These are phyloP conservation scores for Xylaria sp. DNA, from an alignment of 2,329 filamentous ascomycete species.

Conservation along the genomic window DNA sequence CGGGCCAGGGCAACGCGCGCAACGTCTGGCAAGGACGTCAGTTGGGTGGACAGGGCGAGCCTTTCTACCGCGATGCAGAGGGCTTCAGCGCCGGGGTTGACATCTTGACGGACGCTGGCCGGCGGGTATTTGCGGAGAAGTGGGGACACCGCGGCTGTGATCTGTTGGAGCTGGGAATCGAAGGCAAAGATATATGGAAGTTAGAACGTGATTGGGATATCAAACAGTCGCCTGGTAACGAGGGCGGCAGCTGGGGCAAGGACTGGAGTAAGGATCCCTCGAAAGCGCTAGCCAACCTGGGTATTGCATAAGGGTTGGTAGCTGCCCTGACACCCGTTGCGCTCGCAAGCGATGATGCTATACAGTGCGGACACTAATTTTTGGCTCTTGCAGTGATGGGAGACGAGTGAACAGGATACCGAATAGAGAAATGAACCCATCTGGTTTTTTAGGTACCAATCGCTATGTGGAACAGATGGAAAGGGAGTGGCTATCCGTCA, in stretches of 20 bases:
- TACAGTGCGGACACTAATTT: slow-evolving; percentile 25
- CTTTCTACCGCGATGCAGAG: slow-evolving; percentile 55
- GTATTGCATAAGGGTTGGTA: slow-evolving; percentile 32
- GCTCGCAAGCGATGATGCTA: slow-evolving; percentile 15
- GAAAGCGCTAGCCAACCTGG: slow-evolving; percentile 30
- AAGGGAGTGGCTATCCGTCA: not conserved
- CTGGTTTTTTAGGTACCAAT: slow-evolving; percentile 17
- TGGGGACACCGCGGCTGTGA: slow-evolving; percentile 57
- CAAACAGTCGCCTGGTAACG: slow-evolving; percentile 40
- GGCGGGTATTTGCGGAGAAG: slow-evolving; percentile 53
- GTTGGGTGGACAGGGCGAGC: slow-evolving; percentile 56
- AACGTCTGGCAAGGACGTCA: slow-evolving; percentile 58
- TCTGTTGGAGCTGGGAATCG: slow-evolving; percentile 48
- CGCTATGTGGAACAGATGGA: slow-evolving; percentile 19
- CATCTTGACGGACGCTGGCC: slow-evolving; percentile 51
- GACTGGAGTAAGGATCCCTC: slow-evolving; percentile 47
- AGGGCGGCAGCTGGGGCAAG: slow-evolving; percentile 50
- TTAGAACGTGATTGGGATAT: slow-evolving; percentile 54
- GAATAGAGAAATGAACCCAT: slow-evolving; percentile 23
- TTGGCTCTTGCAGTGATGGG: slow-evolving; percentile 34
- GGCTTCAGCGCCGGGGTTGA: slow-evolving; percentile 52
- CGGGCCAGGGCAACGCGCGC: slow-evolving; percentile 42
- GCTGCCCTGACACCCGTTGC: slow-evolving; percentile 16
- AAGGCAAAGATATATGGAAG: slow-evolving; percentile 52
- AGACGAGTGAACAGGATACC: slow-evolving; percentile 26